Evolutionary conservation across 108 stramenopile genomes (phyloP).

Genomic region (Skeletonema menzelii): DNA sequence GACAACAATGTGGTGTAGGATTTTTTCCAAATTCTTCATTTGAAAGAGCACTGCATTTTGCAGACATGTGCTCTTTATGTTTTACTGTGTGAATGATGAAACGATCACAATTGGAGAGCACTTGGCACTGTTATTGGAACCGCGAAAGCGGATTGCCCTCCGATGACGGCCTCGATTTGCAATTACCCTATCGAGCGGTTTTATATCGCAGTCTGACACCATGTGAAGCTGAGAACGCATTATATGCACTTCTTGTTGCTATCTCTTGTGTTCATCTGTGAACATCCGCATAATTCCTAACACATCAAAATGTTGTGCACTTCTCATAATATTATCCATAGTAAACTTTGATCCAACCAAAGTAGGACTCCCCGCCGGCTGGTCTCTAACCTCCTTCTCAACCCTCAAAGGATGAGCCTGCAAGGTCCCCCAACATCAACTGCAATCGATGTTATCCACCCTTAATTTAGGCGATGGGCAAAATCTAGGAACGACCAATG

Average conservation of each 20-base stretch:
- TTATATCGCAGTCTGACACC: slow-evolving; percentile 30
- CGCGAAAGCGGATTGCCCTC: slow-evolving; percentile 48
- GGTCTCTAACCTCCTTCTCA: slow-evolving; percentile 75
- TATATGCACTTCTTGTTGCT: background rate
- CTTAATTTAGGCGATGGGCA: slow-evolving; percentile 71
- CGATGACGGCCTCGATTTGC: slow-evolving; percentile 29
- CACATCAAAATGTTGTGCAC: no score
- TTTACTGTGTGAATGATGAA: slow-evolving; percentile 17
- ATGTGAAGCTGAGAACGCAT: background rate
- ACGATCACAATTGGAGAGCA: slow-evolving; percentile 15
- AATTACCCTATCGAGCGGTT: slow-evolving; percentile 14
- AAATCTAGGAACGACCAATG: slow-evolving; percentile 74
- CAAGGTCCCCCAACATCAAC: slow-evolving; percentile 79
- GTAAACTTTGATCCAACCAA: slow-evolving; percentile 77
- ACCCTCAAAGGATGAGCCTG: slow-evolving; percentile 91
- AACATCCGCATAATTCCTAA: background rate
- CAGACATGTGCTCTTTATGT: no score
- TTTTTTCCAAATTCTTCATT: background rate
- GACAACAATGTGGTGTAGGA: background rate
- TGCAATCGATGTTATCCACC: slow-evolving; percentile 73
- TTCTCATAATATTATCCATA: slow-evolving; percentile 9
- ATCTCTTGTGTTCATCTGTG: background rate
- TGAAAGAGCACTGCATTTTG: no score
- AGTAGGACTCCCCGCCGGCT: slow-evolving; percentile 65
- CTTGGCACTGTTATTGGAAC: slow-evolving; percentile 34